Percentiles rank a stretch among this genome's conserved stretches.
These are phyloP conservation scores for Suillus subluteus DNA, from an alignment of 768 basidiomycete genomes.

Conservation along the genomic window DNA sequence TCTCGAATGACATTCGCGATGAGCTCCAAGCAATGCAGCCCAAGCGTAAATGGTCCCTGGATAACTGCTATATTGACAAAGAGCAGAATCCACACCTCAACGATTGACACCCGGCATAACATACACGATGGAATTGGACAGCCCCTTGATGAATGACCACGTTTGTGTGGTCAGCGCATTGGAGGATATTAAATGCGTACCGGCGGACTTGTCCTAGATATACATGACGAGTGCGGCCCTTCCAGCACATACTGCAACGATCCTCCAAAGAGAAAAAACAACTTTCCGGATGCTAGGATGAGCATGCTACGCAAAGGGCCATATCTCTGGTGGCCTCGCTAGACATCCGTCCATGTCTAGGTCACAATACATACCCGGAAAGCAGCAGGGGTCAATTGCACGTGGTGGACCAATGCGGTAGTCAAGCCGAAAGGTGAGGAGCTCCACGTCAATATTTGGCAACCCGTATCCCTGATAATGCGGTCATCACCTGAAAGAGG, in stretches of 20 bases:
- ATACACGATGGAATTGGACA: constrained; percentile 24
- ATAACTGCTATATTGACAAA: constrained; percentile 29
- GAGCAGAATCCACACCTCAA: constrained; percentile 25
- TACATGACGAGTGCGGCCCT: constrained; percentile 26
- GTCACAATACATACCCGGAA: background rate
- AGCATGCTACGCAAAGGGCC: background rate
- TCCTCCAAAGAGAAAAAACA: background rate
- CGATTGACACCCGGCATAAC: background rate
- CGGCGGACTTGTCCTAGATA: constrained; percentile 7
- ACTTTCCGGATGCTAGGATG: background rate
- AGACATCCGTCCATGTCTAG: background rate
- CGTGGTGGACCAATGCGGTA: background rate
- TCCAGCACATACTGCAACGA: background rate
- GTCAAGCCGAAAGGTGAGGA: background rate
- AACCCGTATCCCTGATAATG: background rate
- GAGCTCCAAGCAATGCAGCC: constrained; percentile 32
- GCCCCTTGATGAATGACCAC: constrained; percentile 25
- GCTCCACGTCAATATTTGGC: background rate
- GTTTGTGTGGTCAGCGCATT: background rate
- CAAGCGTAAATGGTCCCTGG: constrained; percentile 34
- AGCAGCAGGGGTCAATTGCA: background rate
- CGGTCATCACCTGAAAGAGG: background rate
- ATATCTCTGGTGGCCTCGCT: background rate
- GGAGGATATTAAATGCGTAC: background rate
- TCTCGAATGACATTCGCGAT: constrained; percentile 24